phyloP scores from a whole-genome alignment of 768 basidiomycete species.

The Lentinula lateritia region DNA sequence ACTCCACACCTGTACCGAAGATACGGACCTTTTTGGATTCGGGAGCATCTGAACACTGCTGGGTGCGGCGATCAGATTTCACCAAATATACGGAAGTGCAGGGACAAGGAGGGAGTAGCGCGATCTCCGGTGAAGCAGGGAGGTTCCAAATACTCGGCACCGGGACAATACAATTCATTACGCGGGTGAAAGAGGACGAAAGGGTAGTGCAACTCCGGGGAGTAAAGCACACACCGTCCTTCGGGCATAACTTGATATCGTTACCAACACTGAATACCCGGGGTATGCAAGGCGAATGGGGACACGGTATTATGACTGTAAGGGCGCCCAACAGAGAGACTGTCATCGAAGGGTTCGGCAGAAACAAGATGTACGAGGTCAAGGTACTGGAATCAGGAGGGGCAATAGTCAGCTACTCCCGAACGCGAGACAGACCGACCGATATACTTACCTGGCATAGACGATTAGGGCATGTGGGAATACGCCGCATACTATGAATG shows the following conservation, averaged over 20 bases:
- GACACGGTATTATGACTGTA: no score
- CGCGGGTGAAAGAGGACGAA: not conserved
- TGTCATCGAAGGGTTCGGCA: no score
- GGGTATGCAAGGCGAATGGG: no score
- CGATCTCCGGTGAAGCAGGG: not conserved
- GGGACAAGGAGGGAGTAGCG: not conserved
- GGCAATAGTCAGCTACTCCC: no score
- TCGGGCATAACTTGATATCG: no score
- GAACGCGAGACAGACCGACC: no score
- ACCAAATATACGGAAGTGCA: not conserved
- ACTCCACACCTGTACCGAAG: not conserved
- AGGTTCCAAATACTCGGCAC: not conserved
- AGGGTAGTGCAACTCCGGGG: not conserved
- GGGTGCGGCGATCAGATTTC: no score
- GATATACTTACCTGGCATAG: not conserved
- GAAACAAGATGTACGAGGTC: no score
- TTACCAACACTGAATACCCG: no score
- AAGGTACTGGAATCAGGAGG: no score
- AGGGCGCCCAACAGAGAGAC: no score
- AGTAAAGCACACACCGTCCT: no score
- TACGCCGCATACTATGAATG: slow-evolving; percentile 10
- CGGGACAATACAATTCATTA: not conserved
- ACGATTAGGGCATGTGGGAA: slow-evolving; percentile 10
- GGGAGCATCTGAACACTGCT: not conserved
- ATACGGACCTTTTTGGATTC: not conserved